Base-by-base conservation (phyloP, 78 protist species). In the Diacronema lutheri region DNA sequence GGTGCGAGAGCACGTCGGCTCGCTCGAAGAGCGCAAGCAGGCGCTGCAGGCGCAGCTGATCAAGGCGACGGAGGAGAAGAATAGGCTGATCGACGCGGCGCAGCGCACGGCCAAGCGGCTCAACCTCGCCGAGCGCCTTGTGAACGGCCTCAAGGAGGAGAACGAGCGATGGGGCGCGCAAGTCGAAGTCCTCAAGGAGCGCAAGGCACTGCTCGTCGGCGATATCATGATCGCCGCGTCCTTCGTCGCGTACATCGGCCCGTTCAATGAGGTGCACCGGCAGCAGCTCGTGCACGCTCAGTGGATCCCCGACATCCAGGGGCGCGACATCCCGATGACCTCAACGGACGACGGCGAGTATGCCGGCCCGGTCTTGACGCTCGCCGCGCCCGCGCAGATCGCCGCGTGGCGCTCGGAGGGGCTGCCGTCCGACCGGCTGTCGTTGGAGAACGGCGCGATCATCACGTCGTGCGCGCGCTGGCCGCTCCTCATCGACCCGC, bases 401-500 rank as follows among this genome's bases (percentile, higher is more conserved):
- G 96, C 96, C 57, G 46, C n/a, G 65, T 96, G 98, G 98, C 62
- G 50, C 37, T 44, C 82, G 31, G 90, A 96, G 58, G 97, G 96
- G 14, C 94, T 96, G 23, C 96, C 98, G 38, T 37, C 93, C 38
- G 98, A 96, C 83, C 90, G 93, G 11, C 91, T 93, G 20, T 89
- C 94, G 33, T 25, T 94, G 29, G 96, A 96, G 89, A 96, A 96
- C 89, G 98, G 94, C 20, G 90, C 87, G n/a, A 90, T 90, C 58
- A 12, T 79, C 35, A 19, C 69, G 19, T 6, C 1, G 46, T 84
- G 91, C 38, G 86, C 71, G 74, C 95, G 97, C 46, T 93, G 92
- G 93, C 96, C 98, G 50, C 93, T 96, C 44, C 78, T 94, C 65
- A 85, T 96, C 61, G 98, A 96, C 74, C 98, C 98, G 60, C 98